A percentile compares a stretch with the other conserved stretches of the same genome.
Conservation (phyloP, 2,329 filamentous ascomycete genomes). For the Nectriaceae sp. region DNA sequence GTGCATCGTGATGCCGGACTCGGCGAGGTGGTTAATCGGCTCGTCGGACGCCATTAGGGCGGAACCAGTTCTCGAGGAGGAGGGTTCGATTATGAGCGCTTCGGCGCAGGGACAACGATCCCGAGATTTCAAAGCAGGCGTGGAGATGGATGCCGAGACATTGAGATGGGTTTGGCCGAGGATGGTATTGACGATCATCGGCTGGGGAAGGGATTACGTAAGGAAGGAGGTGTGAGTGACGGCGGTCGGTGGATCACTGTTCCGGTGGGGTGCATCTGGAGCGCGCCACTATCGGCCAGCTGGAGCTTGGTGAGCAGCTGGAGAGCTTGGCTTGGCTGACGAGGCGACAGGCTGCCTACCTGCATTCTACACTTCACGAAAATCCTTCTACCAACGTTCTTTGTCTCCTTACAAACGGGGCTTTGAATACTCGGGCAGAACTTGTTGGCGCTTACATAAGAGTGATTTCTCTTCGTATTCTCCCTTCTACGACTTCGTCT, state of each 20-base stretch:
- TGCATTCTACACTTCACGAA: constrained; percentile 5
- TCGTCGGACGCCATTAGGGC: constrained; percentile 56
- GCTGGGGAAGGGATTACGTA: not conserved
- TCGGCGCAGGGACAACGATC: not conserved
- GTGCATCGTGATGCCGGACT: constrained; percentile 75
- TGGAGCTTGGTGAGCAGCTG: constrained; percentile 13
- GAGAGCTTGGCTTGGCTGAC: constrained; percentile 19
- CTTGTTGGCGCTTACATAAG: not conserved
- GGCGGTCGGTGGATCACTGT: constrained; percentile 32
- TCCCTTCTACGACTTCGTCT: not conserved
- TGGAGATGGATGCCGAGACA: not conserved
- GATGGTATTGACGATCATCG: constrained; percentile 3
- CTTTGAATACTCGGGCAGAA: no score
- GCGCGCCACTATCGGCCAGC: constrained; percentile 15
- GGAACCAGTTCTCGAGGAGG: not conserved
- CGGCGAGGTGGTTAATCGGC: constrained; percentile 57
- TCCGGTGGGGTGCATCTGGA: constrained; percentile 28
- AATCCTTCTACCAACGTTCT: not conserved
- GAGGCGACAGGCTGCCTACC: constrained; percentile 31
- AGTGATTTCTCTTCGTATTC: not conserved
- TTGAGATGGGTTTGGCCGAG: not conserved
- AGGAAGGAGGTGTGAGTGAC: not conserved
- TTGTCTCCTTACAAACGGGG: no score
- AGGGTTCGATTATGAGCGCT: not conserved
- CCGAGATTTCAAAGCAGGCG: not conserved